Percentiles rank a stretch among this genome's conserved stretches.
Evolutionary conservation across 305 asterid species (phyloP).

Genomic region (Stenogyne calaminthoides): DNA sequence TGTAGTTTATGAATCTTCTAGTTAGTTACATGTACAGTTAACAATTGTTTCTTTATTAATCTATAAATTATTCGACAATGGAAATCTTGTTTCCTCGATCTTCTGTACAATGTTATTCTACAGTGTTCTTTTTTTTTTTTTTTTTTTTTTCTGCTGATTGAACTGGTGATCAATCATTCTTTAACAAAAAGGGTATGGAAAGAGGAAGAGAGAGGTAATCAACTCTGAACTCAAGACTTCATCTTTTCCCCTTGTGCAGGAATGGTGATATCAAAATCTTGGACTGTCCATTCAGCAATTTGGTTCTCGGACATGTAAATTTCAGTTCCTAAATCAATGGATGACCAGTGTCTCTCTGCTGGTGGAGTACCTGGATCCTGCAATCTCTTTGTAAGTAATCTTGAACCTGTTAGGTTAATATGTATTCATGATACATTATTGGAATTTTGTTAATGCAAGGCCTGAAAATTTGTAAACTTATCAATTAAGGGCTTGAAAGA

Average conservation of each 20-base stretch:
- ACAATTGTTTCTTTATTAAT: slow-evolving; percentile 21
- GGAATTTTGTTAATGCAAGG: too few relatives aligned
- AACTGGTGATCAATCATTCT: neutral
- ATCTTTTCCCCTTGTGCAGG: slow-evolving; percentile 18
- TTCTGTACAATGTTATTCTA: neutral
- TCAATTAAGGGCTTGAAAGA: too few relatives aligned
- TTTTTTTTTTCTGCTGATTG: neutral
- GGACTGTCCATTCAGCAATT: slow-evolving; percentile 60
- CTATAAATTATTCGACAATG: slow-evolving; percentile 20
- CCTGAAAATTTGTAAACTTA: too few relatives aligned
- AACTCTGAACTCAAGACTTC: neutral
- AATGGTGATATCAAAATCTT: slow-evolving; percentile 53
- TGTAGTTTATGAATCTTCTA: slow-evolving; percentile 5
- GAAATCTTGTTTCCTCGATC: neutral
- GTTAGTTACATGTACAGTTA: slow-evolving; percentile 30
- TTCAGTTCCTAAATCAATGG: slow-evolving; percentile 61
- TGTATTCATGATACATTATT: neutral
- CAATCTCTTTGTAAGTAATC: slow-evolving; percentile 28
- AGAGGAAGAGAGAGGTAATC: neutral
- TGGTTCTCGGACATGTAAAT: slow-evolving; percentile 43
- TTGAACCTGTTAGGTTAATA: neutral
- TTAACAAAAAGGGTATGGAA: neutral
- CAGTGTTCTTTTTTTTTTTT: neutral
- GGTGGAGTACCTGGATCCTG: slow-evolving; percentile 64
- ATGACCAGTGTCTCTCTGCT: slow-evolving; percentile 52